Conservation (phyloP, 352 stramenopile species). For the Globisporangium canariense region DNA sequence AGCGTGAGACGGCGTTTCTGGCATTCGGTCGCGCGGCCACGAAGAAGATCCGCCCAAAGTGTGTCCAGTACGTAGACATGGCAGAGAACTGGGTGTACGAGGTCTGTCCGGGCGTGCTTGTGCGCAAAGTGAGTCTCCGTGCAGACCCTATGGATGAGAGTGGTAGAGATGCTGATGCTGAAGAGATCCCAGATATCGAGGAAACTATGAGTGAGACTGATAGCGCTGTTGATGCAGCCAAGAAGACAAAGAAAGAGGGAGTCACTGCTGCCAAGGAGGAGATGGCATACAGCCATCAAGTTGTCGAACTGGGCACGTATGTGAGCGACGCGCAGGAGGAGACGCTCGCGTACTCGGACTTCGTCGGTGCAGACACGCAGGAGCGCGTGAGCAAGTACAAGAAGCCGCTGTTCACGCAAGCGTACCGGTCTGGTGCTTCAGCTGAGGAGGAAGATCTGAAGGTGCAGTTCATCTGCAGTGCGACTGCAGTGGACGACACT, state of each 20-base stretch:
- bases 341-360: constrained; percentile 41
- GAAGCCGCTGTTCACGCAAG: constrained; percentile 67
- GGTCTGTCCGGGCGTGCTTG: constrained; percentile 51
- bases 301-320: constrained; percentile 41
- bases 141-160: not conserved
- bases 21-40: constrained; percentile 48
- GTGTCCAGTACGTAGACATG: constrained; percentile 57
- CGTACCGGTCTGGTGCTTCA: constrained; percentile 21
- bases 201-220: constrained; percentile 3
- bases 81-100: constrained; percentile 58
- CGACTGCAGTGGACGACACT: constrained; percentile 36
- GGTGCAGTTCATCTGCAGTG: constrained; percentile 74
- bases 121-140: constrained; percentile 47
- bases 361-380: constrained; percentile 40
- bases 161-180: not conserved
- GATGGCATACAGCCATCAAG: constrained; percentile 18
- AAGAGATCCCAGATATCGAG: not conserved
- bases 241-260: constrained; percentile 5
- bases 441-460: constrained; percentile 26
- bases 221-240: not conserved
- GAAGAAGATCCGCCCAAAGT: constrained; percentile 58
- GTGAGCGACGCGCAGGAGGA: constrained; percentile 27
- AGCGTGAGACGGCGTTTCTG: constrained; percentile 27
- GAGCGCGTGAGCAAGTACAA: constrained; percentile 33
- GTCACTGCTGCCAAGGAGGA: not conserved